These are phyloP conservation scores for Metarhizium album DNA, from an alignment of 2,329 filamentous ascomycete genomes.

Conservation along the genomic window DNA sequence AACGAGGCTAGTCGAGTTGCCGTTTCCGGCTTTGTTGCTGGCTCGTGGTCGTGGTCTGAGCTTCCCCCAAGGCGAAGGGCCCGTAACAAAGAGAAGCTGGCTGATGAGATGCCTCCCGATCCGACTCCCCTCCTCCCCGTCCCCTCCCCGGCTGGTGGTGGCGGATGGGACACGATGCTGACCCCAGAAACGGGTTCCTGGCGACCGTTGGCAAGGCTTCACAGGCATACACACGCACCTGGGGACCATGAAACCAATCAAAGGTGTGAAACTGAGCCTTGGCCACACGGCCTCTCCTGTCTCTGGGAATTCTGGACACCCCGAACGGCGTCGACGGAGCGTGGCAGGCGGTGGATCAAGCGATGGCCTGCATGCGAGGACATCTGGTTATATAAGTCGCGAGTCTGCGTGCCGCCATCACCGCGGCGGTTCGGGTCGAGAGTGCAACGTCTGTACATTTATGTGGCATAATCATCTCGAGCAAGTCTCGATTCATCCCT, in stretches of 20 bases:
- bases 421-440: not conserved
- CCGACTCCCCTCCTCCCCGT: too few relatives aligned
- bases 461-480: not conserved
- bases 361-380: too few relatives aligned
- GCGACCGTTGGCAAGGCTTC: not conserved
- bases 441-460: not conserved
- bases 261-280: not conserved
- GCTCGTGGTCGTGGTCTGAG: not conserved
- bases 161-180: too few relatives aligned
- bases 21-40: not conserved
- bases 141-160: too few relatives aligned
- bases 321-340: too few relatives aligned
- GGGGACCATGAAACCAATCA: not conserved
- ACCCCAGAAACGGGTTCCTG: not conserved
- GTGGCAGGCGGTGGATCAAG: not conserved
- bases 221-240: not conserved
- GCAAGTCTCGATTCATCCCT: not conserved
- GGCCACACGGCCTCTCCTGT: not conserved
- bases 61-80: not conserved
- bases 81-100: not conserved
- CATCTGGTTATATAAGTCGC: not conserved
- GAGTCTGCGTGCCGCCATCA: not conserved
- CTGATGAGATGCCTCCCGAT: not conserved
- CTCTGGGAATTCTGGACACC: not conserved
- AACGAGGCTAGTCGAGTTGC: not conserved